Base-by-base conservation (phyloP, 2,329 filamentous ascomycete species). In the Aulographum hederae region DNA sequence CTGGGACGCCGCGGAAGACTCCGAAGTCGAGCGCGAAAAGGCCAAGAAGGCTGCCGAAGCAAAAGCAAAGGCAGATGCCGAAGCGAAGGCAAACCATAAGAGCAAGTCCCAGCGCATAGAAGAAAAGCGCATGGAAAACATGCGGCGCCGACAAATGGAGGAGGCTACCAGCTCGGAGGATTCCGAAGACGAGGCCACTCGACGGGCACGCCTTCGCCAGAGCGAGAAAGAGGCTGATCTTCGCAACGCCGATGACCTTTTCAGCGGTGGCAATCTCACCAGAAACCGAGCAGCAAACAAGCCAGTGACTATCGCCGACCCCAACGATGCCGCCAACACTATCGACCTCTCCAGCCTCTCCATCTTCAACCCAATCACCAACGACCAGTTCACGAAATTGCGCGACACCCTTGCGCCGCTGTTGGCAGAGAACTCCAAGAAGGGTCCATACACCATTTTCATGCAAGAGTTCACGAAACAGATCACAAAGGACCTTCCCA, bases 1-100 rank as follows among this genome's bases (percentile, higher is more conserved):
- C 20, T 98, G 89, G 89, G 85, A 95, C 48, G 86, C 81, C 36
- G 85, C 80, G 43, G 89, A 95, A 50, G 89, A 98, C 60, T 93
- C 84, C 38, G 89, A 98, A 47, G 86, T 75, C 45, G 89, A 98
- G 63, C 79, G 84, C 46, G 85, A 94, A 58, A 98, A 95, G 65
- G 80, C 71, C 18, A 79, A 78, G 57, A 89, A 86, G 61, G 82
- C 75, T 31, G 76, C 68, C 4, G 85, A 81, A 49, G 78, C 72
- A 32, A 91, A 92, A 57, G 81, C 78, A 36, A 91, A 91, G 58
- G 84, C 81, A 18, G 82, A 85, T 0, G 85, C 79, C 28, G 80
- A 82, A 46, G 82, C 82, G 5, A 81, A 79, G 27, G 82, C 82
- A 32, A 81, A 75, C 47, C 91, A 94, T 65, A 95, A 95, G 64